Base-by-base conservation (phyloP, 108 stramenopile species). In the Conticribra guillardii region DNA sequence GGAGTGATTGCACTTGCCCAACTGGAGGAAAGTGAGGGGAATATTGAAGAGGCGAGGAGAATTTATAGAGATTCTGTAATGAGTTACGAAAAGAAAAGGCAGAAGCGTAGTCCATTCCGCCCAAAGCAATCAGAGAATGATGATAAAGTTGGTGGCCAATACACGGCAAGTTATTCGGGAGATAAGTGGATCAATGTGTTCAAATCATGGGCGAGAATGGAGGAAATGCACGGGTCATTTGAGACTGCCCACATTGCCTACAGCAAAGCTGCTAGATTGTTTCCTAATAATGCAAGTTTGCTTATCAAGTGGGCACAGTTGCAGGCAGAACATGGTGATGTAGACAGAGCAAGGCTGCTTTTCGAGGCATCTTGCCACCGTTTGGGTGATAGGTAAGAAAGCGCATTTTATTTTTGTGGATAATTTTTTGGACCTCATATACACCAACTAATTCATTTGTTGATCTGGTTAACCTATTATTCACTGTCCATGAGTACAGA, bases 151-250 rank as follows among this genome's bases (percentile, higher is more conserved):
- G 59, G 26, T 31, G 62, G 55, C 44, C 54, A 18, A 28, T 60
- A 54, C 49, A 53, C 82, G 1, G 66, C 47, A 26, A 86, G 84
- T 55, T 83, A 87, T 30, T 79, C 84, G 18, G 89, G 89, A 15
- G 89, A 93, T 68, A 87, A 87, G 55, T 93, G 90, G 76, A 55
- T 89, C 30, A 69, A 82, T 51, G 87, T 93, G 15, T 91, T 85
- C 70, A 76, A 80, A 15, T 87, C 86, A 41, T 93, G 89, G 89
- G 84, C 84, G 24, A 76, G 88, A 9, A 68, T 93, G 64, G 92
- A 93, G 67, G 82, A 87, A 67, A 75, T 74, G 17, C 70, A 89
- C 64, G 89, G 89, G 14, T 83, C 60, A 11, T 69, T 62, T 27
- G 85, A 86, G 26, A 59, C 75, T 23, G 82, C 83, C 3, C 73